Conservation (phyloP, 768 basidiomycete species). For the Termitomyces sp. region DNA sequence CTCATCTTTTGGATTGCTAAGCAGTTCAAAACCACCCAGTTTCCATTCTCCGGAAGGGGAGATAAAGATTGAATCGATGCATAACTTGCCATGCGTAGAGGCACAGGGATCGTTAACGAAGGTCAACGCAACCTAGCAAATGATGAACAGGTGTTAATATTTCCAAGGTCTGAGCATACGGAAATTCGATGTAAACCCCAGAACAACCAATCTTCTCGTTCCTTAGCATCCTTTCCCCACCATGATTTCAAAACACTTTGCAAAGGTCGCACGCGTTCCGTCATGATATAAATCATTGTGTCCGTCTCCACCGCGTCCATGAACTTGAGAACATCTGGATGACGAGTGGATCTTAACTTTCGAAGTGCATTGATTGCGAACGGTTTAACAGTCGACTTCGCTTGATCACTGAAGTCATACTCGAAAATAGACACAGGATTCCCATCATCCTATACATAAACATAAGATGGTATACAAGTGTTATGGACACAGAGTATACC, state of each 20-base stretch:
- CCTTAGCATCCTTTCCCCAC: conserved; percentile 54
- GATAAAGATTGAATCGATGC: conserved; percentile 76
- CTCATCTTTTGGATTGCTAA: conserved; percentile 81
- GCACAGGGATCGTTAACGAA: conserved; percentile 84
- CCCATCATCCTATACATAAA: conserved; percentile 70
- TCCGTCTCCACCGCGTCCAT: conserved; percentile 93
- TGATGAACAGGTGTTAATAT: conserved; percentile 5
- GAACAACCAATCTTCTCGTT: conserved; percentile 81
- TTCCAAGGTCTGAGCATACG: conserved; percentile 39
- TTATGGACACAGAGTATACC: conserved; percentile 33
- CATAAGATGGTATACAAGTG: conserved; percentile 6
- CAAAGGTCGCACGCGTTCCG: conserved; percentile 85
- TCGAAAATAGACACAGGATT: conserved; percentile 86
- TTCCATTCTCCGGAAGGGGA: conserved; percentile 97
- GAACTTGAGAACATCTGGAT: conserved; percentile 95
- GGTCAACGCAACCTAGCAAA: conserved; percentile 68
- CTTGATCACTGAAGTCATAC: conserved; percentile 68
- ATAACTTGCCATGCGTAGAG: conserved; percentile 80
- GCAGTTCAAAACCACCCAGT: conserved; percentile 87
- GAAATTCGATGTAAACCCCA: conserved; percentile 93
- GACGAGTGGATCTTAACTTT: conserved; percentile 85
- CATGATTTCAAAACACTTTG: conserved; percentile 54
- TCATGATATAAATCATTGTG: conserved; percentile 83
- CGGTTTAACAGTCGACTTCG: conserved; percentile 53
- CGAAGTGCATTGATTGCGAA: conserved; percentile 87